Conservation (phyloP, 1,284 basidiomycete species). For the Trametes sp. region DNA sequence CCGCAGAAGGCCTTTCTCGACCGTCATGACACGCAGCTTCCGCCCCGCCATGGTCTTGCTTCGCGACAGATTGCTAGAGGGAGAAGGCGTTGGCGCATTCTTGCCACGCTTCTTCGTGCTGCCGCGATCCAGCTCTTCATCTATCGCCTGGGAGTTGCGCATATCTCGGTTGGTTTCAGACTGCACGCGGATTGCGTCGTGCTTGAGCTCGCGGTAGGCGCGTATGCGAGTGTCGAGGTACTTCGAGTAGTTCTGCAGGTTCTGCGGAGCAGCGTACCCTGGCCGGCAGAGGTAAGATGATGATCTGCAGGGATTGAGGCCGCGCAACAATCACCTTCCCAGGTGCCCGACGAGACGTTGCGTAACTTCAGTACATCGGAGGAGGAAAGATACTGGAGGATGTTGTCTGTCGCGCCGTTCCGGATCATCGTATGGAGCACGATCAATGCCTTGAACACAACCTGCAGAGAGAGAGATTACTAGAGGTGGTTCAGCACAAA, state of each 20-base stretch:
- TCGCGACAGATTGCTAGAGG: conserved; percentile 49
- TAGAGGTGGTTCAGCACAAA: conserved; percentile 5
- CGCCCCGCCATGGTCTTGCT: conserved; percentile 84
- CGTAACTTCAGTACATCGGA: conserved; percentile 82
- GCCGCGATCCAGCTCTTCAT: conserved; percentile 52
- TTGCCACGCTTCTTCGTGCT: conserved; percentile 33
- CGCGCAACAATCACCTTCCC: conserved; percentile 71
- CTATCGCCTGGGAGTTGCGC: conserved; percentile 67
- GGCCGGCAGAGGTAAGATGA: conserved; percentile 18
- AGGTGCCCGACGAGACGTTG: conserved; percentile 78
- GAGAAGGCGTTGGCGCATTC: conserved; percentile 17
- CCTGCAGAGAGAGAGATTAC: conserved; percentile 51
- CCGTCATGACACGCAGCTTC: conserved; percentile 90
- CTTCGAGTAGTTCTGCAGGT: conserved; percentile 85
- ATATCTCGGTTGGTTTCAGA: conserved; percentile 88
- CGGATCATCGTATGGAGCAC: conserved; percentile 96
- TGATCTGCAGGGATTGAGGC: conserved; percentile 16
- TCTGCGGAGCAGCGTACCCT: conserved; percentile 89
- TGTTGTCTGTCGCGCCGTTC: conserved; percentile 91
- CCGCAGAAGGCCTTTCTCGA: conserved; percentile 93
- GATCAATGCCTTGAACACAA: conserved; percentile 96
- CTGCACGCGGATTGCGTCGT: conserved; percentile 92
- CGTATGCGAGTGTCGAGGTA: conserved; percentile 92
- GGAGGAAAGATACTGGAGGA: conserved; percentile 83
- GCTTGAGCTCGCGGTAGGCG: conserved; percentile 91